These are phyloP conservation scores for Alternaria sp. DNA, from an alignment of 2,329 filamentous ascomycete species.

Conservation along the genomic window DNA sequence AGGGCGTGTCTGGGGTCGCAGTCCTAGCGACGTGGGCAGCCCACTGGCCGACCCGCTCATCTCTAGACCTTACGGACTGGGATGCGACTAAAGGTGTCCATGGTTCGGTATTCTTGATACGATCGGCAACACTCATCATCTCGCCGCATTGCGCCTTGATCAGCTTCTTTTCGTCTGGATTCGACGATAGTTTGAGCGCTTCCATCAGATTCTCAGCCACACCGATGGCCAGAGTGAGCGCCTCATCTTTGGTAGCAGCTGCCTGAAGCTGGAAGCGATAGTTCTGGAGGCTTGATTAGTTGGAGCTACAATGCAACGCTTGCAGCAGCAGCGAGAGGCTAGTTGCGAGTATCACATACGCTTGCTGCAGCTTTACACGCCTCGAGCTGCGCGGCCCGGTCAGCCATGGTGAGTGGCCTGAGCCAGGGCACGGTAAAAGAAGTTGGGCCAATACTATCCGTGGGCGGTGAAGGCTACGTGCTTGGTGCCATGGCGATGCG, in stretches of 20 bases:
- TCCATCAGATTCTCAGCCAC: constrained; percentile 85
- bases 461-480: constrained; percentile 10
- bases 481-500: constrained; percentile 13
- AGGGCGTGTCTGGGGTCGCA: constrained; percentile 1
- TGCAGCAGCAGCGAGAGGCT: constrained; percentile 5
- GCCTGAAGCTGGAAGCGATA: constrained; percentile 57
- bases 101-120: constrained; percentile 66
- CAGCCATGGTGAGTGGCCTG: constrained; percentile 38
- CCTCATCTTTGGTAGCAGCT: constrained; percentile 66
- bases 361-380: constrained; percentile 45
- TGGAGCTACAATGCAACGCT: constrained; percentile 1
- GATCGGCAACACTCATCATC: constrained; percentile 75
- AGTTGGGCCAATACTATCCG: constrained; percentile 2
- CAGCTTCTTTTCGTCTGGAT: constrained; percentile 69
- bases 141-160: constrained; percentile 73
- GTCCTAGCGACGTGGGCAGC: constrained; percentile 32
- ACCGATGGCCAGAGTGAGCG: constrained; percentile 76
- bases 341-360: constrained; percentile 42
- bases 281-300: constrained; percentile 36
- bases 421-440: background rate
- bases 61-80: constrained; percentile 18
- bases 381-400: constrained; percentile 35
- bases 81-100: constrained; percentile 35
- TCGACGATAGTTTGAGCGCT: constrained; percentile 70
- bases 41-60: constrained; percentile 34